These are phyloP conservation scores for Syzygium aqueum DNA, from an alignment of 345 rosid genomes.

Conservation along the genomic window DNA sequence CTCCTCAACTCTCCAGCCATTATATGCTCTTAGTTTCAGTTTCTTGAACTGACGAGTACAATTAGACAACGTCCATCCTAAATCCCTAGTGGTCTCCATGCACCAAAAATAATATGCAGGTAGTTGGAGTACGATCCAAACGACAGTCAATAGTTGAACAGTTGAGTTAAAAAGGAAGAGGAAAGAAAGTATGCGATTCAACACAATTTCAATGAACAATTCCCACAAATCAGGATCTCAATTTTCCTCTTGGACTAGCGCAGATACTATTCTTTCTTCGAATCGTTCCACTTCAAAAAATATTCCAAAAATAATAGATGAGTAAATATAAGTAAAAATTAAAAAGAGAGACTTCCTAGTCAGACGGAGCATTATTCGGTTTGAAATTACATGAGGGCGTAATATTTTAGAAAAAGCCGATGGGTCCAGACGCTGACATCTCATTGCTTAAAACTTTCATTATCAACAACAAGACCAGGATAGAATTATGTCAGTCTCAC, in stretches of 20 bases:
- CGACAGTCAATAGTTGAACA: background rate
- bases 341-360: background rate
- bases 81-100: background rate
- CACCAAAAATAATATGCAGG: background rate
- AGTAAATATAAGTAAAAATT: background rate
- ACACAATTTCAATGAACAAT: background rate
- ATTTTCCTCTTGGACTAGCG: background rate
- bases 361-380: background rate
- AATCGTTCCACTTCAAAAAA: background rate
- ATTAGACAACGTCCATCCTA: background rate
- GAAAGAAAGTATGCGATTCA: background rate
- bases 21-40: background rate
- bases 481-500: slow-evolving; percentile 1
- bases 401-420: background rate
- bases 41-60: background rate
- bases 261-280: background rate
- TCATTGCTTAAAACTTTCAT: background rate
- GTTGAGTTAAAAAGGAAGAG: background rate
- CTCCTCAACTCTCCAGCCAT: background rate
- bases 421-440: background rate
- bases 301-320: background rate
- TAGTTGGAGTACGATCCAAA: background rate
- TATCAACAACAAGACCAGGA: background rate
- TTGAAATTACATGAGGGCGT: background rate
- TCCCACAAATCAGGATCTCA: background rate